These are phyloP conservation scores for Colletotrichum sp. DNA, from an alignment of 2,329 filamentous ascomycete genomes.

Conservation along the genomic window DNA sequence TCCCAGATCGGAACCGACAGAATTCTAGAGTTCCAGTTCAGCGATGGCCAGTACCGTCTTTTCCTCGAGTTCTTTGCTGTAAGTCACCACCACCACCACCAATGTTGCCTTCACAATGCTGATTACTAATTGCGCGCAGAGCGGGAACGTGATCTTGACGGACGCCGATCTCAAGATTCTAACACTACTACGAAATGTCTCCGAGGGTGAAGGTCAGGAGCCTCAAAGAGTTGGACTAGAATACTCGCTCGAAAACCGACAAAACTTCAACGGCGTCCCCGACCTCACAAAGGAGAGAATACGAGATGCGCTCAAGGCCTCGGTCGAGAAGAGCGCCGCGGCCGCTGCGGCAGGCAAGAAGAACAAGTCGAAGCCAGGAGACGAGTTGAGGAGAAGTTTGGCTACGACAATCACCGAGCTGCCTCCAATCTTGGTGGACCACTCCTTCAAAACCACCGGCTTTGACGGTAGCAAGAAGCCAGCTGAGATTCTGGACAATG, in stretches of 20 bases:
- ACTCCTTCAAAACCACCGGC: slow-evolving; percentile 72
- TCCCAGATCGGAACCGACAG: slow-evolving; percentile 90
- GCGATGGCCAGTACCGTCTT: slow-evolving; percentile 85
- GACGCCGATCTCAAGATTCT: slow-evolving; percentile 84
- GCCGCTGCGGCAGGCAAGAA: slow-evolving; percentile 63
- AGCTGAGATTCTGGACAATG: slow-evolving; percentile 72
- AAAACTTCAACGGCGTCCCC: slow-evolving; percentile 82
- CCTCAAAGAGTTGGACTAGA: slow-evolving; percentile 77
- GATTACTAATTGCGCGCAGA: slow-evolving; percentile 36
- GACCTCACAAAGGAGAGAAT: slow-evolving; percentile 77
- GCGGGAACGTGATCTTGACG: slow-evolving; percentile 92
- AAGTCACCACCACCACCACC: not conserved
- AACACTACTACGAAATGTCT: slow-evolving; percentile 79
- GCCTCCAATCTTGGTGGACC: slow-evolving; percentile 86
- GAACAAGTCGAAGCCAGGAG: slow-evolving; percentile 74
- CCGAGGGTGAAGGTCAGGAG: slow-evolving; percentile 83
- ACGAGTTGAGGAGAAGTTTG: slow-evolving; percentile 79
- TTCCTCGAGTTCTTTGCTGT: slow-evolving; percentile 94
- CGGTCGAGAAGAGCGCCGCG: slow-evolving; percentile 62
- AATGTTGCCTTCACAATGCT: not conserved
- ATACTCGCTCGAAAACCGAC: slow-evolving; percentile 82
- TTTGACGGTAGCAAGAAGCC: slow-evolving; percentile 75
- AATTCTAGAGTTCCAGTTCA: slow-evolving; percentile 91
- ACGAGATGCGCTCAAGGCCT: slow-evolving; percentile 69
- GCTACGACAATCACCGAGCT: slow-evolving; percentile 87